These are phyloP conservation scores for Rhodotorula sp. DNA, from an alignment of 1,284 basidiomycete genomes.

Conservation along the genomic window DNA sequence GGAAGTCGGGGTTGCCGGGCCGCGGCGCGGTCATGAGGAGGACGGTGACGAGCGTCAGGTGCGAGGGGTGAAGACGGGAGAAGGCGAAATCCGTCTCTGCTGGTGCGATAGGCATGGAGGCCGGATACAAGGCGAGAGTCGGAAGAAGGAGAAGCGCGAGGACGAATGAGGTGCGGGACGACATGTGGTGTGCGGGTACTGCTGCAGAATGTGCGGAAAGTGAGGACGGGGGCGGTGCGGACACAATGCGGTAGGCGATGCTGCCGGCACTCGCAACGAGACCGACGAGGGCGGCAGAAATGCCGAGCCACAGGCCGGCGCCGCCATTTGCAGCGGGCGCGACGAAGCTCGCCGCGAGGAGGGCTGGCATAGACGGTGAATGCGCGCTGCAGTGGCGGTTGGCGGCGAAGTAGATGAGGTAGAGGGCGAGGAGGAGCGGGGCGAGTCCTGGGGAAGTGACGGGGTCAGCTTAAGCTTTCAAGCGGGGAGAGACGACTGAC, in stretches of 20 bases:
- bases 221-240: neutral
- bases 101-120: neutral
- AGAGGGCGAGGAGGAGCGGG: conserved; percentile 14
- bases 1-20: conserved; percentile 36
- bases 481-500: neutral
- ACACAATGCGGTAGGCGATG: neutral
- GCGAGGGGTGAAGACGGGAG: conserved; percentile 13
- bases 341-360: conserved; percentile 9
- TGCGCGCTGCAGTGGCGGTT: neutral
- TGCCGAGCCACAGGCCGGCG: conserved; percentile 12
- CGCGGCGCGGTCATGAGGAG: conserved; percentile 40
- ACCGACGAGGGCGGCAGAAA: conserved; percentile 1
- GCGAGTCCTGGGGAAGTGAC: conserved; percentile 4
- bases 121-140: conserved; percentile 4
- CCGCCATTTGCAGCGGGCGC: conserved; percentile 4
- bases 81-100: conserved; percentile 2
- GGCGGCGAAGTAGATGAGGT: neutral
- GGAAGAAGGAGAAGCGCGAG: conserved; percentile 18
- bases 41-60: conserved; percentile 30
- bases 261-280: neutral
- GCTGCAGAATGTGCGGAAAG: neutral
- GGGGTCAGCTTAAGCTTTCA: neutral
- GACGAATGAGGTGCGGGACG: neutral
- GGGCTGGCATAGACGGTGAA: neutral
- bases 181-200: neutral